Conservation (phyloP, 768 basidiomycete genomes). For the Pleurotus platypus region DNA sequence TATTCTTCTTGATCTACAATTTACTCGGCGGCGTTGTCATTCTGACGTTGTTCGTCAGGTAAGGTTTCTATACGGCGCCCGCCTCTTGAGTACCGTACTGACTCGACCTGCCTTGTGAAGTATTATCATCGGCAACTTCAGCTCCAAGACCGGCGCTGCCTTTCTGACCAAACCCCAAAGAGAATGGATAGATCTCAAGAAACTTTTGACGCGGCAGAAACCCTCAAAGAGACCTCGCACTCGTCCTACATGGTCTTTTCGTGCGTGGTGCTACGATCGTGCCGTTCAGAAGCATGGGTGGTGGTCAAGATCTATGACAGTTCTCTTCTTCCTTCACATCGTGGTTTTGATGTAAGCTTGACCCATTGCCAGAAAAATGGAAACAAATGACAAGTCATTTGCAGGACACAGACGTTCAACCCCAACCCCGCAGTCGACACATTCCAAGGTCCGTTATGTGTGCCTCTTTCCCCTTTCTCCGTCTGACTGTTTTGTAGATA, state of each 20-base stretch:
- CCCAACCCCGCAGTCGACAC: constrained; percentile 44
- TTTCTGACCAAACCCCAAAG: constrained; percentile 82
- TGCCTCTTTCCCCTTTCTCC: constrained; percentile 3
- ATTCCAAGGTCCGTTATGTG: constrained; percentile 46
- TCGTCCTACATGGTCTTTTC: constrained; percentile 49
- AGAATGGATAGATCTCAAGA: constrained; percentile 93
- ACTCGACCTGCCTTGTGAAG: constrained; percentile 33
- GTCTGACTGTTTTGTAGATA: constrained; percentile 40
- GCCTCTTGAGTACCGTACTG: constrained; percentile 10
- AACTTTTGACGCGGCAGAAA: constrained; percentile 79
- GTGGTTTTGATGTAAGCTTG: constrained; percentile 70
- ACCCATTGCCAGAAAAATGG: background rate
- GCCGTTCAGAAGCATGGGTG: constrained; percentile 91
- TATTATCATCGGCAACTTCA: constrained; percentile 95
- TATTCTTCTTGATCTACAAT: constrained; percentile 92
- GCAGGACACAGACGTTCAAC: constrained; percentile 79
- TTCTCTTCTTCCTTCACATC: constrained; percentile 79
- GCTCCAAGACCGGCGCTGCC: constrained; percentile 80
- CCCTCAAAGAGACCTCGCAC: constrained; percentile 78
- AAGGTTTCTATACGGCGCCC: constrained; percentile 14
- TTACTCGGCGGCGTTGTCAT: constrained; percentile 88
- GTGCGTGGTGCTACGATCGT: constrained; percentile 89
- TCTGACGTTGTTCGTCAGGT: constrained; percentile 90
- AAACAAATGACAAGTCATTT: background rate
- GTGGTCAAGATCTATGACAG: constrained; percentile 82